Conservation (phyloP, 345 rosid genomes). For the Heritiera fomes region DNA sequence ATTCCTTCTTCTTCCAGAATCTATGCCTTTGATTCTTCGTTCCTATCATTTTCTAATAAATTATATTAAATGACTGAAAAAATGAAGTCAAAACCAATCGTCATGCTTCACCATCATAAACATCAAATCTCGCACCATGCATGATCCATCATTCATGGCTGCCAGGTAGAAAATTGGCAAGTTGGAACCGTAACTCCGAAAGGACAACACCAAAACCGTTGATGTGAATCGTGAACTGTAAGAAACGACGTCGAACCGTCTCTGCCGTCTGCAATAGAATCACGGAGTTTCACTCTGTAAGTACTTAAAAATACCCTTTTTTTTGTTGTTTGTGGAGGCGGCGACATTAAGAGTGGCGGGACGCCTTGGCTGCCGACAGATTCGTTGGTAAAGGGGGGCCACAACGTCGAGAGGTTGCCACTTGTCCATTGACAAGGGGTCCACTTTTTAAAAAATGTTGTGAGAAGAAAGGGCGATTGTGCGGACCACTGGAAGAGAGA, state of each 20-base stretch:
- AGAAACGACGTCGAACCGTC: constrained; percentile 20
- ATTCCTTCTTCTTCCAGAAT: background rate
- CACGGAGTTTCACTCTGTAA: constrained; percentile 29
- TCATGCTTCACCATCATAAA: background rate
- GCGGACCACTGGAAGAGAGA: background rate
- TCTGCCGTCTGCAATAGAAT: constrained; percentile 32
- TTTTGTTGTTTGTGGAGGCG: background rate
- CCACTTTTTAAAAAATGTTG: background rate
- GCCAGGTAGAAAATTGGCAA: background rate
- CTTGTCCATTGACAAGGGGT: background rate
- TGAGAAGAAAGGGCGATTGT: background rate
- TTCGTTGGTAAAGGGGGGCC: constrained; percentile 19
- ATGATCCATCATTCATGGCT: background rate
- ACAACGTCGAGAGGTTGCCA: constrained; percentile 8
- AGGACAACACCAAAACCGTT: background rate
- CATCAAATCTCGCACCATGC: constrained; percentile 13
- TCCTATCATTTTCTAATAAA: background rate
- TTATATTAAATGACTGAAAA: background rate
- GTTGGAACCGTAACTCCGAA: background rate
- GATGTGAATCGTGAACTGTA: background rate
- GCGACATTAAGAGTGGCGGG: constrained; percentile 26
- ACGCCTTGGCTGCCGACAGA: constrained; percentile 42
- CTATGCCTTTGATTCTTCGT: background rate
- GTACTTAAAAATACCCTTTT: background rate
- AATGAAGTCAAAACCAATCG: background rate